Conservation (phyloP, 2,329 filamentous ascomycete genomes). For the Penicillium griseofulvum region DNA sequence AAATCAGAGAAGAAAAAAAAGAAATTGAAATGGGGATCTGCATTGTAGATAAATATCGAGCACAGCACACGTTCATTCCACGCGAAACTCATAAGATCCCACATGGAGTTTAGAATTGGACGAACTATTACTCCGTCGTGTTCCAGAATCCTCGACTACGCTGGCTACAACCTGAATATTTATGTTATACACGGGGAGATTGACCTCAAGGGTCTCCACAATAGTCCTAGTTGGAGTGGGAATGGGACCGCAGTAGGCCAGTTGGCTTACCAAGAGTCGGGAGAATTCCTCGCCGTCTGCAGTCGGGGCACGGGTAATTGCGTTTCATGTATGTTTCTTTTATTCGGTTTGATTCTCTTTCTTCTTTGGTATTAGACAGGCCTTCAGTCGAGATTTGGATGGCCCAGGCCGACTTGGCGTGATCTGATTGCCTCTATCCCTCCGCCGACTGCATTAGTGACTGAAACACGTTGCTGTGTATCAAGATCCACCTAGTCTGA, state of each 20-base stretch:
- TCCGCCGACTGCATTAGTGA: not conserved
- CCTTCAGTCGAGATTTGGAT: not conserved
- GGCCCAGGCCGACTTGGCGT: not conserved
- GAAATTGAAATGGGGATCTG: not conserved
- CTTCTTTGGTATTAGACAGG: not conserved
- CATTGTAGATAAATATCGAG: not conserved
- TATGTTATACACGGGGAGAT: not conserved
- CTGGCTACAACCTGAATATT: not conserved
- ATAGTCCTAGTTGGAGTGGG: not conserved
- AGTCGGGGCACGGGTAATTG: constrained; percentile 10
- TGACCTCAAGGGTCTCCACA: not conserved
- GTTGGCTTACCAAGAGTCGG: constrained; percentile 18
- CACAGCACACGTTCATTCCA: not conserved
- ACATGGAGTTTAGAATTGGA: constrained; percentile 5
- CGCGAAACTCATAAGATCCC: not conserved
- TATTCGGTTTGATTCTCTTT: not conserved
- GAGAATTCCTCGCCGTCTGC: constrained; percentile 14
- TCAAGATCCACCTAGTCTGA: too few relatives aligned
- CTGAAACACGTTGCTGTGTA: not conserved
- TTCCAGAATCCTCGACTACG: not conserved
- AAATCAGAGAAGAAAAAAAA: not conserved
- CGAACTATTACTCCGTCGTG: constrained; percentile 5
- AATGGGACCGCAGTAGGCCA: not conserved
- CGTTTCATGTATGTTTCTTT: not conserved
- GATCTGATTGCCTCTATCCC: not conserved